Percentiles rank a stretch among this genome's conserved stretches.
These are phyloP conservation scores for Alternaria gaisen DNA, from an alignment of 2,329 filamentous ascomycete genomes.

Conservation along the genomic window DNA sequence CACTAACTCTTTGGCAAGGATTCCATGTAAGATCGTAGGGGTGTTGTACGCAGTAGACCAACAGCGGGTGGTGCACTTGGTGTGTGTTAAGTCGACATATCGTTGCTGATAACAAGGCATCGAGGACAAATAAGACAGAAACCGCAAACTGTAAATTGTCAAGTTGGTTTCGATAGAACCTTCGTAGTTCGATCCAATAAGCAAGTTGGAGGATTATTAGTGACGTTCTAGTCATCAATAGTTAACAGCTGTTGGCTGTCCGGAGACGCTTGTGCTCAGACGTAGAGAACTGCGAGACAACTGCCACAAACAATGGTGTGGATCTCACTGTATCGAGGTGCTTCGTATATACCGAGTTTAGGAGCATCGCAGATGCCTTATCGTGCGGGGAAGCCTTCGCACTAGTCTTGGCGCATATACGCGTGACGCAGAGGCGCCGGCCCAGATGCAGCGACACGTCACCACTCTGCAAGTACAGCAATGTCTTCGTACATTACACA, in stretches of 20 bases:
- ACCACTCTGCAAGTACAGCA: neutral
- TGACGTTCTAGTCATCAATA: neutral
- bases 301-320: neutral
- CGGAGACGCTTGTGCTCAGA: neutral
- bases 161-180: neutral
- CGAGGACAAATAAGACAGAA: neutral
- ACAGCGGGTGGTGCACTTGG: neutral
- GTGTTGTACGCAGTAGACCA: neutral
- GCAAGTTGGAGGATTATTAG: neutral
- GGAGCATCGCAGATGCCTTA: neutral
- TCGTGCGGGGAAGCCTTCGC: neutral
- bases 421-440: neutral
- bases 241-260: neutral
- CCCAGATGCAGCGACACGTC: neutral
- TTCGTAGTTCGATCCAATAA: neutral
- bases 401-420: slow-evolving; percentile 4
- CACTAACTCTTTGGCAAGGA: neutral
- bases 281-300: neutral
- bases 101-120: neutral
- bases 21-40: neutral
- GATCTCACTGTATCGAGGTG: neutral
- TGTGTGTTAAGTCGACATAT: neutral
- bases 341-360: neutral
- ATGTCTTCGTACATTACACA: neutral
- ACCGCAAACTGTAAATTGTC: neutral